phyloP scores from a whole-genome alignment of 768 basidiomycete genomes.

The Auricularia heimuer region DNA sequence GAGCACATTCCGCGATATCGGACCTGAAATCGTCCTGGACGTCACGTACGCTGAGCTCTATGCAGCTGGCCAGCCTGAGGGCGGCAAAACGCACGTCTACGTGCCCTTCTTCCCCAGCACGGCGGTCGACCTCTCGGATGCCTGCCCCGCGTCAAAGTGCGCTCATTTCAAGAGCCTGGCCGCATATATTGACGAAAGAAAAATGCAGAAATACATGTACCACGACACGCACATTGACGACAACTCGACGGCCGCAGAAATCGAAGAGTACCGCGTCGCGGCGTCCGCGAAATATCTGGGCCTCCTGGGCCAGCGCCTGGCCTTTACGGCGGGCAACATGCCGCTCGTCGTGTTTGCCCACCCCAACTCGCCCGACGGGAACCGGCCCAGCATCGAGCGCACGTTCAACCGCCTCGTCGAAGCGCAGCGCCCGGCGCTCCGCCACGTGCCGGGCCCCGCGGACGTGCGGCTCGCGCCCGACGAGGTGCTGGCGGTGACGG shows the following conservation, averaged over 20 bases:
- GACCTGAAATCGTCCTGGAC: not conserved
- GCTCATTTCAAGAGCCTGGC: too few species aligned
- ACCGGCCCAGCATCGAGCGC: not conserved
- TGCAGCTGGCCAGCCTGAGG: not conserved
- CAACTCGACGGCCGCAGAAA: not conserved
- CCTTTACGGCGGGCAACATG: not conserved
- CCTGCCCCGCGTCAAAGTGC: not conserved
- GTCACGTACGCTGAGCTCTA: not conserved
- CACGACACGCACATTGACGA: not conserved
- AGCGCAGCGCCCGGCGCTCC: not conserved
- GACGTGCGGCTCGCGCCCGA: not conserved
- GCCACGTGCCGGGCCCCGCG: not conserved
- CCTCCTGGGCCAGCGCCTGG: not conserved
- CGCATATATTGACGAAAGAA: too few species aligned
- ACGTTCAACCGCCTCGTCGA: not conserved
- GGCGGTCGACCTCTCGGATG: not conserved
- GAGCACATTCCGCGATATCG: not conserved
- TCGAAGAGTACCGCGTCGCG: not conserved
- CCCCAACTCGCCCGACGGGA: not conserved
- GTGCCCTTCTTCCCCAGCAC: not conserved
- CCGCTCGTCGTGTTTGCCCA: not conserved
- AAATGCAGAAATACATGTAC: not conserved
- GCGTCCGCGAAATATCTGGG: not conserved
- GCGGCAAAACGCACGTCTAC: not conserved
- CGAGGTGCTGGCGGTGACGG: not conserved